These are phyloP conservation scores for Aspergillus brasiliensis DNA, from an alignment of 2,329 filamentous ascomycete species.

Conservation along the genomic window DNA sequence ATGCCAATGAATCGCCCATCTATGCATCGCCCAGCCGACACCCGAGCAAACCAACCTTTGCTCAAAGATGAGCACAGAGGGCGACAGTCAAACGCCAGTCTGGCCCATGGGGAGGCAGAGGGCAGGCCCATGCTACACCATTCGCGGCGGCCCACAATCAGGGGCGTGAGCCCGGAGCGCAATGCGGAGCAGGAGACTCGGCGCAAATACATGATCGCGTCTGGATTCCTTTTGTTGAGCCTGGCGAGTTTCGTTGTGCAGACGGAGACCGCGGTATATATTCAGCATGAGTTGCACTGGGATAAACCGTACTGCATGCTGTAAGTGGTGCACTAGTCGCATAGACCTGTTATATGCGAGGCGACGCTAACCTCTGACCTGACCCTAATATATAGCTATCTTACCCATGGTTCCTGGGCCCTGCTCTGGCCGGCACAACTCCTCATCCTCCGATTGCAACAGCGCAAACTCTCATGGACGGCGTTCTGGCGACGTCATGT, in stretches of 20 bases:
- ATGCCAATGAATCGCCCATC: constrained; percentile 50
- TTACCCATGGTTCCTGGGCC: constrained; percentile 93
- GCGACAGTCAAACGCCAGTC: constrained; percentile 36
- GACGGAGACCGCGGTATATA: constrained; percentile 93
- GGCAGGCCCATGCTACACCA: constrained; percentile 44
- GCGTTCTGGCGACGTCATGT: constrained; percentile 81
- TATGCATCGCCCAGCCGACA: constrained; percentile 51
- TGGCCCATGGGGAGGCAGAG: constrained; percentile 35
- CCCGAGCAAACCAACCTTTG: constrained; percentile 56
- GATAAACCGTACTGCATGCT: constrained; percentile 99
- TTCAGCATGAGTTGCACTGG: constrained; percentile 90
- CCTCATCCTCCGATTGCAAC: constrained; percentile 75
- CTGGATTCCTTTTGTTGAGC: constrained; percentile 78
- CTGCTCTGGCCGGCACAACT: constrained; percentile 87
- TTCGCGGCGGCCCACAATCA: constrained; percentile 67
- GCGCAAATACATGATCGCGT: constrained; percentile 84
- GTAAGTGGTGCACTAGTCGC: constrained; percentile 50
- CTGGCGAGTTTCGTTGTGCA: constrained; percentile 88
- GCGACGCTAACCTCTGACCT: background rate
- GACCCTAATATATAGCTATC: constrained; percentile 54
- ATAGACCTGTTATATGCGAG: background rate
- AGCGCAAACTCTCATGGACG: constrained; percentile 75
- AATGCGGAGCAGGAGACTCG: constrained; percentile 66
- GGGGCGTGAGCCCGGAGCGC: constrained; percentile 73
- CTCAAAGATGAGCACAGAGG: constrained; percentile 51